Conservation (phyloP, 2,329 filamentous ascomycete genomes). For the Shiraia sp. region DNA sequence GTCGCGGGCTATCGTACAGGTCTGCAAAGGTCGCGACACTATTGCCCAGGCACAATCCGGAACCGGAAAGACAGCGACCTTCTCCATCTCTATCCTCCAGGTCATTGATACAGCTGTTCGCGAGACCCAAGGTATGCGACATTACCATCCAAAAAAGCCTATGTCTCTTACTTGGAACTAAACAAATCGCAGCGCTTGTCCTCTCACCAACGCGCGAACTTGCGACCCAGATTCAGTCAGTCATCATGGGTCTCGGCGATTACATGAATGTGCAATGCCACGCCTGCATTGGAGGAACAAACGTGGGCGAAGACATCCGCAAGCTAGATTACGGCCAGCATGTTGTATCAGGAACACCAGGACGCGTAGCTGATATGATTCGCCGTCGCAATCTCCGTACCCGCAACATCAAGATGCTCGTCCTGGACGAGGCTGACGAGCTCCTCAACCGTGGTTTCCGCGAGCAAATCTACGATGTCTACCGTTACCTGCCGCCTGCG, state of each 20-base stretch:
- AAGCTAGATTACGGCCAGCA: constrained; percentile 98
- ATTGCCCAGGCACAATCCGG: constrained; percentile 98
- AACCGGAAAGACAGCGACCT: constrained; percentile 95
- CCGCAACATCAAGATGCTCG: constrained; percentile 77
- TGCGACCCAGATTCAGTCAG: constrained; percentile 96
- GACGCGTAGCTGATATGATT: constrained; percentile 87
- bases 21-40: constrained; percentile 98
- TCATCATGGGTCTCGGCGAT: constrained; percentile 99
- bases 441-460: constrained; percentile 91
- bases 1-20: constrained; percentile 96
- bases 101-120: constrained; percentile 92
- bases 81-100: constrained; percentile 94
- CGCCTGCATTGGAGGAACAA: constrained; percentile 96
- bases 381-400: constrained; percentile 73
- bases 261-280: constrained; percentile 99
- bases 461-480: constrained; percentile 99
- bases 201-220: constrained; percentile 95
- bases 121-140: constrained; percentile 71
- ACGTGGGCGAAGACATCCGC: constrained; percentile 95
- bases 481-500: constrained; percentile 92
- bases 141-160: constrained; percentile 2
- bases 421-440: constrained; percentile 77
- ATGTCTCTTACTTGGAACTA: no score
- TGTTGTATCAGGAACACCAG: constrained; percentile 96
- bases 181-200: constrained; percentile 68